Evolutionary conservation across 1,284 basidiomycete genomes (phyloP), one percentile per base, ranked within the genome.

Genomic region (Leccinum griseonigrum): DNA sequence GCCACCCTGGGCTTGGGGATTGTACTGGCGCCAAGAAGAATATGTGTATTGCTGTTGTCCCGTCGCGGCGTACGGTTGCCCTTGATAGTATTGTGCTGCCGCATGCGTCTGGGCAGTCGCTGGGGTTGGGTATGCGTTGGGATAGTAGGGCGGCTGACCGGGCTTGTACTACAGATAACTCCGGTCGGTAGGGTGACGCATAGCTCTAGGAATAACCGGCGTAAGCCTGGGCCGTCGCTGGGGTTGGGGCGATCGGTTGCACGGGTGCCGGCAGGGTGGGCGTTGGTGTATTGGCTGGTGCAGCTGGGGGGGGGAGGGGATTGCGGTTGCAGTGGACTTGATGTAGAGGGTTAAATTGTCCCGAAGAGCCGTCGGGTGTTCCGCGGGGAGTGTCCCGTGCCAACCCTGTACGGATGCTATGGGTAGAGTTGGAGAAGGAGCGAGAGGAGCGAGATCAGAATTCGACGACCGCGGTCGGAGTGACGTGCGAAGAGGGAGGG

Each of bases 371-470:
- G 81, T 81, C 11, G 82, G 66, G 29, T 81, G 81, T 43, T 80
- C 76, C 18, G 83, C 70, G n/a, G 87, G 84, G 6, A 93, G 79
- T 1, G 87, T 92, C 31, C 91, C 91, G 65, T 86, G 78, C 88
- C 89, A 93, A 8, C 90, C 87, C 62, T 80, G 79, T 3, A 82
- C 77, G 22, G 85, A 78, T 13, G 79, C 78, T 7, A 81, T 71
- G 2, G 87, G 88, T 90, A 87, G 3, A 93, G 78, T 65, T 82
- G 85, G 72, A 0, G 88, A 78, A 7, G 91, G 90, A 2, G 85
- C 69, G 36, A 92, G 75, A 5, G 85, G 78, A 2, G 78, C 68
- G 14, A 73, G 67, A 50, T 77, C 74, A 64, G 67, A 69, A 38
- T 57, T 62, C 34, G 83, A 79, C 43, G 81, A 77, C 59, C 88